A percentile compares a stretch with the other conserved stretches of the same genome.
Evolutionary conservation across 495 filamentous ascomycete genomes (phyloP).

Genomic region (Penicillium daleae): DNA sequence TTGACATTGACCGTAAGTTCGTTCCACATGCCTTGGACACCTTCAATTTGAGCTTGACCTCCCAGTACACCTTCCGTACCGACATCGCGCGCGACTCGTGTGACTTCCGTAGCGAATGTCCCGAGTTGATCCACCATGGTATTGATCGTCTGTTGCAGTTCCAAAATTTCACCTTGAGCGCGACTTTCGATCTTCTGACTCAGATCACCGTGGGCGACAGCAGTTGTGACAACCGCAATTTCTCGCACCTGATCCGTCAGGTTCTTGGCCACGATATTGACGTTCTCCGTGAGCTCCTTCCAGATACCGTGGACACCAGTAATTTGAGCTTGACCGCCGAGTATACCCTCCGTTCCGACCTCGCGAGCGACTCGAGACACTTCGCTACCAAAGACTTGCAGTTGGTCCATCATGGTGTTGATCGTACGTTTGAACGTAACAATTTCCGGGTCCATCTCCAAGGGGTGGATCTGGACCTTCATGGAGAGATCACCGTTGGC

Average conservation of each 20-base stretch:
- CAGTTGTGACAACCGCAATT: slow-evolving; percentile 94
- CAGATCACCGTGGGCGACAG: slow-evolving; percentile 94
- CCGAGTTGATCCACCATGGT: slow-evolving; percentile 98
- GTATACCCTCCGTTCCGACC: slow-evolving; percentile 96
- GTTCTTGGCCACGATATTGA: slow-evolving; percentile 96
- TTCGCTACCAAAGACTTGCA: slow-evolving; percentile 96
- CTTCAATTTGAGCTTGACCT: slow-evolving; percentile 94
- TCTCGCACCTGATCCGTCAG: slow-evolving; percentile 89
- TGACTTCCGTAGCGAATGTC: slow-evolving; percentile 97
- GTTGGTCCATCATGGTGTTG: slow-evolving; percentile 99
- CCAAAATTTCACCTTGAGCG: slow-evolving; percentile 92
- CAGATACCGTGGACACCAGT: slow-evolving; percentile 95
- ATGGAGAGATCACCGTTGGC: slow-evolving; percentile 96
- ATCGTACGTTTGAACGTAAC: slow-evolving; percentile 94
- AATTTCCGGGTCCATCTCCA: slow-evolving; percentile 99
- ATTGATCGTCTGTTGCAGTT: slow-evolving; percentile 97
- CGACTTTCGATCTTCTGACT: slow-evolving; percentile 95
- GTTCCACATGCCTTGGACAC: slow-evolving; percentile 87
- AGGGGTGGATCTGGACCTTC: slow-evolving; percentile 93
- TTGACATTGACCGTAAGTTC: slow-evolving; percentile 98
- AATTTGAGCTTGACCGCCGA: slow-evolving; percentile 96
- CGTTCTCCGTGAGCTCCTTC: slow-evolving; percentile 97
- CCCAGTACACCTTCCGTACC: slow-evolving; percentile 98
- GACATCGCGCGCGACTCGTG: slow-evolving; percentile 93
- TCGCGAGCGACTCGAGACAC: slow-evolving; percentile 95